A percentile compares a stretch with the other conserved stretches of the same genome.
Conservation (phyloP, 148 eudicot genomes). For the Chenopodium formosanum region DNA sequence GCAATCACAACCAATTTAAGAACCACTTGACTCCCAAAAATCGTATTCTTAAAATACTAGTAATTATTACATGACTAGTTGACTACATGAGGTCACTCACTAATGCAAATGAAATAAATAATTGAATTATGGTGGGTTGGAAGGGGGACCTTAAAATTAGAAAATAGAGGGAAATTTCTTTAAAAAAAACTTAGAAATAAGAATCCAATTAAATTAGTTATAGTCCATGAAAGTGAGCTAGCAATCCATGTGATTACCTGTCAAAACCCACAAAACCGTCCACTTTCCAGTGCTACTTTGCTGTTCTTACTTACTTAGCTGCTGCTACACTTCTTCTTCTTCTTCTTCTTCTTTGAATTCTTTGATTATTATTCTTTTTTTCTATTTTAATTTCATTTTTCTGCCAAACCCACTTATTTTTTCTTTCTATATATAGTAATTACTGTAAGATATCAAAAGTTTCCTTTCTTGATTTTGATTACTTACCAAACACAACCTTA, state of each 20-base stretch:
- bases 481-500: not conserved
- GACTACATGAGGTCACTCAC: not conserved
- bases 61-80: not conserved
- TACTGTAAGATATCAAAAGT: not conserved
- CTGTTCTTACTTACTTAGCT: slow-evolving; percentile 25
- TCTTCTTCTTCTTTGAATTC: not conserved
- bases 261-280: slow-evolving; percentile 33
- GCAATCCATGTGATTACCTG: slow-evolving; percentile 43
- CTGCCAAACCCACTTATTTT: slow-evolving; percentile 8
- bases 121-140: slow-evolving; percentile 23
- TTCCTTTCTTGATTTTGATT: slow-evolving; percentile 17
- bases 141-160: slow-evolving; percentile 15
- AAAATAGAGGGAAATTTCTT: too few relatives aligned
- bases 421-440: slow-evolving; percentile 6
- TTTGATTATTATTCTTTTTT: not conserved
- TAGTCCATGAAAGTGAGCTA: slow-evolving; percentile 34
- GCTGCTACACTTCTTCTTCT: slow-evolving; percentile 1
- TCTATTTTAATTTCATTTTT: not conserved
- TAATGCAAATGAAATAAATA: slow-evolving; percentile 7
- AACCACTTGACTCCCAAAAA: not conserved
- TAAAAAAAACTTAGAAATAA: not conserved
- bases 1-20: not conserved
- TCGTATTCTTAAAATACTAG: not conserved
- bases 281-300: slow-evolving; percentile 37
- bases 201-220: slow-evolving; percentile 11